These are phyloP conservation scores for Priceomyces carsonii DNA, from an alignment of 805 yeast species.

Conservation along the genomic window DNA sequence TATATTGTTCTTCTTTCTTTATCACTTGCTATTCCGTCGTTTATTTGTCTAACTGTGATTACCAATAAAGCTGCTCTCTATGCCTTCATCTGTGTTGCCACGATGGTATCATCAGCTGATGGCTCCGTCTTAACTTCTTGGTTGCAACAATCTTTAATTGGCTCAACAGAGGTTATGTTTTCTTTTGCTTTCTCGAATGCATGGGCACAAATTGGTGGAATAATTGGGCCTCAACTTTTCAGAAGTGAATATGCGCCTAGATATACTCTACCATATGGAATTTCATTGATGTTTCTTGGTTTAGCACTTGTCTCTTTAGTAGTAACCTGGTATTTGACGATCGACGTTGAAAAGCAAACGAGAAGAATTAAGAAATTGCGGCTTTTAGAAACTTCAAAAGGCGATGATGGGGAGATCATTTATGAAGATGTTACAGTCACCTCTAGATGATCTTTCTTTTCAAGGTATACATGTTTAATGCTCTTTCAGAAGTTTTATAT, in stretches of 20 bases:
- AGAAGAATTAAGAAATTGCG: not conserved
- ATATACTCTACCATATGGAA: not conserved
- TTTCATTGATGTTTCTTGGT: not conserved
- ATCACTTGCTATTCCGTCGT: not conserved
- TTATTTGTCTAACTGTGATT: not conserved
- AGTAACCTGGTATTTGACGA: slow-evolving; percentile 1
- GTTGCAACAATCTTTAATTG: not conserved
- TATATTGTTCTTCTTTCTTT: not conserved
- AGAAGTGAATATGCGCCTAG: not conserved
- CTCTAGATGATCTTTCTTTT: not conserved
- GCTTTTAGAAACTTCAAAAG: not conserved
- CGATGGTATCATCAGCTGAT: not conserved
- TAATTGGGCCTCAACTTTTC: not conserved
- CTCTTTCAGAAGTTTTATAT: too few species aligned
- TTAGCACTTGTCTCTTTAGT: not conserved
- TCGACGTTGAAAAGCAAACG: not conserved
- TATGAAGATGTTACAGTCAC: not conserved
- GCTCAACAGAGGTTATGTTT: not conserved
- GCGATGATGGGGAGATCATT: not conserved
- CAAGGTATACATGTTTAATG: too few species aligned
- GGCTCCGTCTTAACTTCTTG: not conserved
- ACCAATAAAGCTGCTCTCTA: not conserved
- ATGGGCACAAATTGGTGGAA: not conserved
- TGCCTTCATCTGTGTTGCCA: not conserved
- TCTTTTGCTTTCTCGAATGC: not conserved